These are phyloP conservation scores for Fragaria ananassa DNA, from an alignment of 306 rosid genomes.

Conservation along the genomic window DNA sequence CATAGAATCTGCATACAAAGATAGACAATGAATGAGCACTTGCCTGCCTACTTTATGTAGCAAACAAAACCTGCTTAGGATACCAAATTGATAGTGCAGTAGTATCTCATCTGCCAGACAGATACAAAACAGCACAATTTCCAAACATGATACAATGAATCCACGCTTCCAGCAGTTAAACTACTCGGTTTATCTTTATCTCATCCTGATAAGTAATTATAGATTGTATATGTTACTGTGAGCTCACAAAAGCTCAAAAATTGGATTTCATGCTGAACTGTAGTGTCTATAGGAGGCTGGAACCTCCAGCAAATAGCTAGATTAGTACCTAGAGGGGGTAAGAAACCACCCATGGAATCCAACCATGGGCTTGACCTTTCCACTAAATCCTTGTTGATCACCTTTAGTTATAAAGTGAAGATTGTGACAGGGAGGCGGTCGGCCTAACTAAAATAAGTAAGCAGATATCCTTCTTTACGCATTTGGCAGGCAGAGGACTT, in stretches of 20 bases:
- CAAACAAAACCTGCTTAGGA: not conserved
- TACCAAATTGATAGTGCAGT: not conserved
- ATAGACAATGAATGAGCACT: conserved; percentile 10
- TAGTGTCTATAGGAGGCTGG: not conserved
- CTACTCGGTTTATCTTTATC: not conserved
- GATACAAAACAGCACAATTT: not conserved
- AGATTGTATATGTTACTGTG: not conserved
- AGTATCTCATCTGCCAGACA: not conserved
- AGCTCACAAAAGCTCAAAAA: not conserved
- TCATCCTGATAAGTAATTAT: not conserved
- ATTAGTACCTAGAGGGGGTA: not conserved
- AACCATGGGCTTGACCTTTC: not conserved
- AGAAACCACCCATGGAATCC: not conserved
- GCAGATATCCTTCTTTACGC: not conserved
- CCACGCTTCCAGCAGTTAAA: not conserved
- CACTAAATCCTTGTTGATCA: not conserved
- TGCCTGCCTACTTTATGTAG: not conserved
- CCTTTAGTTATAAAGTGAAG: not conserved
- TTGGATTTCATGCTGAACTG: not conserved
- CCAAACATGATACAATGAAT: not conserved
- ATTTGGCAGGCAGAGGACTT: not conserved
- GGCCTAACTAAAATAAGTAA: not conserved
- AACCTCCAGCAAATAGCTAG: not conserved
- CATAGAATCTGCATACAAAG: conserved; percentile 70
- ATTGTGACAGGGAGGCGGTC: not conserved